Evolutionary conservation across 805 yeast species (phyloP).

Genomic region (Cyberlindnera euphorbiiphila): DNA sequence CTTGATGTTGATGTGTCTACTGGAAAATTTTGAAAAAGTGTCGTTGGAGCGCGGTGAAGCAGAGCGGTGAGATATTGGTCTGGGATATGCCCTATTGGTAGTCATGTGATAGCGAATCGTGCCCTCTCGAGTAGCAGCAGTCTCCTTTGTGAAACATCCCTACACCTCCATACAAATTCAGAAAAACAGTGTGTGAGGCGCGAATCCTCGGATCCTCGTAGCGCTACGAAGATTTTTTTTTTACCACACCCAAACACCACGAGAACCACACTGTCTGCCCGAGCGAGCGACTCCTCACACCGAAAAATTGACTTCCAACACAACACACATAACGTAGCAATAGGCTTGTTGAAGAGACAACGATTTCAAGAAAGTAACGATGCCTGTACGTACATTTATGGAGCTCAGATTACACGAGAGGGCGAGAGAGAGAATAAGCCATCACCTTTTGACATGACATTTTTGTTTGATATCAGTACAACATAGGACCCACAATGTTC

Average conservation of each 20-base stretch:
- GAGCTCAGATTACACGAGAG: neutral
- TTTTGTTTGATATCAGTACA: too few relatives aligned
- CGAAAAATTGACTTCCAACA: conserved; percentile 26
- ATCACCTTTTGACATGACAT: too few relatives aligned
- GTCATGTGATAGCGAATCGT: conserved; percentile 9
- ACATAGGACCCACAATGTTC: too few relatives aligned
- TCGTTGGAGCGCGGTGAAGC: conserved; percentile 5
- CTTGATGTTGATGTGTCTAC: conserved; percentile 3
- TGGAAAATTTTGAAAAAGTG: conserved; percentile 22
- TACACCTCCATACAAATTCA: conserved; percentile 6
- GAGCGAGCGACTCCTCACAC: conserved; percentile 6
- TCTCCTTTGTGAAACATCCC: conserved; percentile 3
- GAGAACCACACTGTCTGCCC: neutral
- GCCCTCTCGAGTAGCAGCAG: too few relatives aligned
- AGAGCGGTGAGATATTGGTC: neutral
- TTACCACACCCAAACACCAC: conserved; percentile 12
- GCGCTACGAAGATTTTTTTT: conserved; percentile 1
- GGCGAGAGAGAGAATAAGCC: neutral
- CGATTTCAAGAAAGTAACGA: conserved; percentile 32
- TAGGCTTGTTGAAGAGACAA: conserved; percentile 1
- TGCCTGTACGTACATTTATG: conserved; percentile 37
- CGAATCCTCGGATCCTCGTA: too few relatives aligned
- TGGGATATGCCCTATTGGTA: conserved; percentile 2
- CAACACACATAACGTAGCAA: conserved; percentile 20
- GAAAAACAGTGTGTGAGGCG: too few relatives aligned